Percentiles rank a stretch among this genome's conserved stretches.
Conservation (phyloP, 345 rosid genomes). For the Populus tremula region DNA sequence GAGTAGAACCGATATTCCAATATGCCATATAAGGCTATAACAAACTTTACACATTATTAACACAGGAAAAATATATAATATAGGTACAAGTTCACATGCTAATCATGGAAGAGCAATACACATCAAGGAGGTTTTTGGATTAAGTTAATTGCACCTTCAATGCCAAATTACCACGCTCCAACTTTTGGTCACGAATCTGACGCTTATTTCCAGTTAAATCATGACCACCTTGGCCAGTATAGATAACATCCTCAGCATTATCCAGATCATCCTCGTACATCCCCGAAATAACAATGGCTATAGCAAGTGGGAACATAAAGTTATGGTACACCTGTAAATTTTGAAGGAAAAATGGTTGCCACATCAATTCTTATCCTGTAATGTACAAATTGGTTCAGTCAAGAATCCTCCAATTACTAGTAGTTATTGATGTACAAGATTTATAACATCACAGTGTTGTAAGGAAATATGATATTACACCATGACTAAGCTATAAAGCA, state of each 20-base stretch:
- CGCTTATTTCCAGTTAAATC: conserved; percentile 77
- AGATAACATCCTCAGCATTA: conserved; percentile 80
- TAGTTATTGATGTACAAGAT: neutral
- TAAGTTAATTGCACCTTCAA: conserved; percentile 60
- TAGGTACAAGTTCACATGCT: neutral
- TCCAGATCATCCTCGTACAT: conserved; percentile 95
- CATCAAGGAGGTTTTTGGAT: neutral
- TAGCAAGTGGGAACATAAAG: conserved; percentile 63
- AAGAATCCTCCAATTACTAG: neutral
- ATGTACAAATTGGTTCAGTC: neutral
- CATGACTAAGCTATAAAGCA: neutral
- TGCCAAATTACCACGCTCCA: conserved; percentile 83
- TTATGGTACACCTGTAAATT: conserved; percentile 46
- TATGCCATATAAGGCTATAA: neutral
- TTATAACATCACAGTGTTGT: too few relatives aligned
- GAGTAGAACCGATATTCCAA: neutral
- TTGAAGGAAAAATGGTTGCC: neutral
- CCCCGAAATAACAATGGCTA: conserved; percentile 79
- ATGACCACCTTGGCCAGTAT: conserved; percentile 97
- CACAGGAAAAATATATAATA: neutral
- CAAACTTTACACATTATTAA: neutral
- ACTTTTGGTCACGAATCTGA: conserved; percentile 66
- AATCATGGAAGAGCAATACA: neutral
- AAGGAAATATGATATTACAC: neutral
- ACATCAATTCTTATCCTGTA: neutral